A percentile compares a stretch with the other conserved stretches of the same genome.
phyloP scores from a whole-genome alignment of 768 basidiomycete species.

The Russula sp. region DNA sequence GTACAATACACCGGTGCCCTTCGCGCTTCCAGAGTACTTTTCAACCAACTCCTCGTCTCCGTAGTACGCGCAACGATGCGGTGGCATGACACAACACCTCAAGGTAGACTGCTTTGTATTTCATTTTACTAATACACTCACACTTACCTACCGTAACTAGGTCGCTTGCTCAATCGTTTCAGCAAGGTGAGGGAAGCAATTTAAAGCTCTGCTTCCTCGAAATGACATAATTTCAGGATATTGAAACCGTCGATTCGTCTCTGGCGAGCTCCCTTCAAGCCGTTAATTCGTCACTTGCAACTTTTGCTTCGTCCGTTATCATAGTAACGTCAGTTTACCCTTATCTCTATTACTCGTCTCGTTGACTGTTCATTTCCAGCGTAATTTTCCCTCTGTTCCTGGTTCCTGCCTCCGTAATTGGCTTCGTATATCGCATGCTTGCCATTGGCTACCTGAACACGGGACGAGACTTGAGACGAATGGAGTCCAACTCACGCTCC shows the following conservation, averaged over 20 bases:
- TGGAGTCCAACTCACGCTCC: conserved; percentile 86
- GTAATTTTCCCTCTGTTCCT: conserved; percentile 81
- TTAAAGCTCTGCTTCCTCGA: neutral
- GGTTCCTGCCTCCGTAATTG: conserved; percentile 70
- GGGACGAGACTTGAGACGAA: conserved; percentile 79
- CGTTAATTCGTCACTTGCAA: conserved; percentile 75
- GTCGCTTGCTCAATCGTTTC: conserved; percentile 85
- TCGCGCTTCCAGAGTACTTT: conserved; percentile 39
- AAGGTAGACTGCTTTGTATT: conserved; percentile 45
- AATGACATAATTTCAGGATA: conserved; percentile 47
- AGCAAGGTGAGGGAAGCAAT: conserved; percentile 49
- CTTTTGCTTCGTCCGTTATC: conserved; percentile 72
- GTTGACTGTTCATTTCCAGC: conserved; percentile 37
- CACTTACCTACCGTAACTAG: conserved; percentile 39
- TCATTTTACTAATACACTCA: conserved; percentile 10
- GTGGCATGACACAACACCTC: conserved; percentile 80
- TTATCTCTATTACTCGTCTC: conserved; percentile 29
- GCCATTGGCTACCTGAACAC: conserved; percentile 74
- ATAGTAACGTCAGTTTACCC: conserved; percentile 54
- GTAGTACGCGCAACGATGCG: conserved; percentile 83
- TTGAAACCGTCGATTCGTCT: conserved; percentile 81
- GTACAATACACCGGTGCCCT: conserved; percentile 62
- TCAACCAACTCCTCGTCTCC: conserved; percentile 55
- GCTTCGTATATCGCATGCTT: conserved; percentile 65
- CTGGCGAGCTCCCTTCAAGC: conserved; percentile 65